Conservation (phyloP, 2,329 filamentous ascomycete genomes). For the Aureobasidium uvarum region DNA sequence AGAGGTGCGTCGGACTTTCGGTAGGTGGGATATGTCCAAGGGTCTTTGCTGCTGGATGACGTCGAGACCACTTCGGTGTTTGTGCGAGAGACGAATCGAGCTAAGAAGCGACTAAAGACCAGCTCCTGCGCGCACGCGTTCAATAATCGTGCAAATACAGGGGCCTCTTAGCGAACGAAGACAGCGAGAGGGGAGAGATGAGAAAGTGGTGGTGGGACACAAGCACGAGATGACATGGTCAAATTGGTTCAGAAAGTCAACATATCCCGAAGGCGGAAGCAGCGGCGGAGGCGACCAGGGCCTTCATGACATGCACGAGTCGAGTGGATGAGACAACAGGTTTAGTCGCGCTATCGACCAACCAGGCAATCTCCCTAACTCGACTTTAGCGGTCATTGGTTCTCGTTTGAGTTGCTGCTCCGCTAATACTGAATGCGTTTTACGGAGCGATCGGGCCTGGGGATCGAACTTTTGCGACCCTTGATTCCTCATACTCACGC, state of each 20-base stretch:
- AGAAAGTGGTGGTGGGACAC: background rate
- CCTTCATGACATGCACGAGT: conserved; percentile 24
- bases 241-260: background rate
- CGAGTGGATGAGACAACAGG: background rate
- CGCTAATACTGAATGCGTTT: conserved; percentile 1
- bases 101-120: background rate
- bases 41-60: conserved; percentile 20
- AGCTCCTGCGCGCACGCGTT: background rate
- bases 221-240: conserved; percentile 9
- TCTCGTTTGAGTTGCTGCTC: background rate
- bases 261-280: conserved; percentile 12
- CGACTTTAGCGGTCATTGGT: conserved; percentile 7
- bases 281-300: conserved; percentile 9
- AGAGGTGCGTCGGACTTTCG: conserved; percentile 7
- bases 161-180: background rate
- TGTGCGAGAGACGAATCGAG: background rate
- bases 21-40: background rate
- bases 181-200: background rate
- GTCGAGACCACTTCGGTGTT: conserved; percentile 24
- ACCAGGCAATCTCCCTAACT: conserved; percentile 4
- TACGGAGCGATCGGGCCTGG: conserved; percentile 13
- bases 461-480: conserved; percentile 15
- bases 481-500: background rate
- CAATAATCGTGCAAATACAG: background rate
- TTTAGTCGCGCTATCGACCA: conserved; percentile 12